These are phyloP conservation scores for Canavalia gladiata DNA, from an alignment of 306 rosid genomes.

Conservation along the genomic window DNA sequence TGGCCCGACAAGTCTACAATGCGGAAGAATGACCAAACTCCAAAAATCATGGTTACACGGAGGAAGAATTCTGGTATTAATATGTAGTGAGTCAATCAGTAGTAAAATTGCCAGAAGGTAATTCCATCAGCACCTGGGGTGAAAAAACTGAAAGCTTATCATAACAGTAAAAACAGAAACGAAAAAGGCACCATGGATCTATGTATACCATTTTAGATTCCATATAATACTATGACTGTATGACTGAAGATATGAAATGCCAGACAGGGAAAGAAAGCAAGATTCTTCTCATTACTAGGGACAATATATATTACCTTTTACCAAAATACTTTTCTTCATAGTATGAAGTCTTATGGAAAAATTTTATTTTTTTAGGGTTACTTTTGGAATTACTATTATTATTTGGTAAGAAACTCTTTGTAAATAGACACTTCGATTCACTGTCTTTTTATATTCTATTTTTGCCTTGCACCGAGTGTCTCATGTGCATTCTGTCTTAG, in stretches of 20 bases:
- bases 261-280: conserved; percentile 8
- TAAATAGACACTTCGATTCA: too few relatives aligned
- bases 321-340: conserved; percentile 16
- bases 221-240: conserved; percentile 1
- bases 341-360: conserved; percentile 17
- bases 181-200: conserved; percentile 20
- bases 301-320: conserved; percentile 6
- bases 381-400: neutral
- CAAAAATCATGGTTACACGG: conserved; percentile 10
- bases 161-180: conserved; percentile 16
- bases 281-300: conserved; percentile 12
- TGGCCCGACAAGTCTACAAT: conserved; percentile 11
- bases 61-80: conserved; percentile 31
- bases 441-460: neutral
- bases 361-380: neutral
- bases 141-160: conserved; percentile 44
- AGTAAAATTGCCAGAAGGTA: conserved; percentile 25
- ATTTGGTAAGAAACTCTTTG: conserved; percentile 29
- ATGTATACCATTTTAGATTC: neutral
- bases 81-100: conserved; percentile 20
- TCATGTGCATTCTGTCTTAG: conserved; percentile 31
- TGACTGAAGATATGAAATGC: conserved; percentile 15
- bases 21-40: conserved; percentile 27
- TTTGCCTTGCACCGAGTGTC: conserved; percentile 1
- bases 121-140: conserved; percentile 42